Conservation (phyloP, 768 basidiomycete genomes). For the Tylopilus felleus region DNA sequence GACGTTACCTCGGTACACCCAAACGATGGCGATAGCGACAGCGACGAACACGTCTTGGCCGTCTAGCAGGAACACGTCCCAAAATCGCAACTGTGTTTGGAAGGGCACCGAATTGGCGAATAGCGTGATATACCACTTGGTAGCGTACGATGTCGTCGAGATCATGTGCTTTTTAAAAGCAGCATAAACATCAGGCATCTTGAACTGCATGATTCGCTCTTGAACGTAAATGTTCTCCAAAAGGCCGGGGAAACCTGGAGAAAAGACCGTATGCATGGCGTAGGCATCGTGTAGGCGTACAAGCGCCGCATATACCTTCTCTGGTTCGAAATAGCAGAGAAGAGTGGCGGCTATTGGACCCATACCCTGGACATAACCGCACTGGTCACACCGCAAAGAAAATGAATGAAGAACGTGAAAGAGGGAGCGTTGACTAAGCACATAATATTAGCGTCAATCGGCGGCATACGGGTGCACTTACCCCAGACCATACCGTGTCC, state of each 20-base stretch:
- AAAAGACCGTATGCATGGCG: constrained; percentile 83
- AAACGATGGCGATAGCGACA: constrained; percentile 83
- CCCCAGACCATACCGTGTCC: constrained; percentile 95
- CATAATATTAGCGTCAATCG: constrained; percentile 8
- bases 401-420: constrained; percentile 95
- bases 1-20: constrained; percentile 79
- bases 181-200: constrained; percentile 87
- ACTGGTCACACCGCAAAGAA: constrained; percentile 76
- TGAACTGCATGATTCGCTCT: constrained; percentile 79
- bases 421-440: constrained; percentile 79
- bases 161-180: constrained; percentile 88
- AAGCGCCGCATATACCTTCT: constrained; percentile 79
- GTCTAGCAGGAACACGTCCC: constrained; percentile 92
- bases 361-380: constrained; percentile 99
- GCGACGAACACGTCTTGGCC: constrained; percentile 87
- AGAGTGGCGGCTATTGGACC: constrained; percentile 94
- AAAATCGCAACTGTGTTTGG: constrained; percentile 88
- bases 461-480: constrained; percentile 38
- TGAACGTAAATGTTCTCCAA: constrained; percentile 96
- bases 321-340: constrained; percentile 89
- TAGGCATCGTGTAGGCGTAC: constrained; percentile 89
- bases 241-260: constrained; percentile 92
- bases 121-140: constrained; percentile 99
- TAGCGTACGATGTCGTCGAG: constrained; percentile 91
- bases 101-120: constrained; percentile 96